Percentiles rank a stretch among this genome's conserved stretches.
Evolutionary conservation across 805 yeast species (phyloP).

Genomic region (Spathaspora passalidarum): DNA sequence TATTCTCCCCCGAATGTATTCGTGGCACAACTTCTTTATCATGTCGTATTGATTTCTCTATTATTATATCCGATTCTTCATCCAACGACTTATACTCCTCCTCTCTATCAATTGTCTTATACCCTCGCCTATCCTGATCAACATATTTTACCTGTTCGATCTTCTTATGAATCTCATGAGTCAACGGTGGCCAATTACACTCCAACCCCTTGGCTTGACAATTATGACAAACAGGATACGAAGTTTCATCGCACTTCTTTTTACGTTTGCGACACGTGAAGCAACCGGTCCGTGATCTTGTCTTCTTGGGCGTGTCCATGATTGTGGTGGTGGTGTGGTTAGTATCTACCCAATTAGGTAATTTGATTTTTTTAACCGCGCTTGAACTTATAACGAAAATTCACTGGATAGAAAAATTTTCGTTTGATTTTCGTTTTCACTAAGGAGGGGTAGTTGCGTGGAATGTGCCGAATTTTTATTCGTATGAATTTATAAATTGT

Average conservation of each 20-base stretch:
- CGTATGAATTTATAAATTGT: background rate
- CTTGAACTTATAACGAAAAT: constrained; percentile 13
- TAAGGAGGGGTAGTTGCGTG: too few species aligned
- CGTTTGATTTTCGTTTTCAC: background rate
- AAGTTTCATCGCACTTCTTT: constrained; percentile 31
- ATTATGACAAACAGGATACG: constrained; percentile 28
- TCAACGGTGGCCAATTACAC: constrained; percentile 27
- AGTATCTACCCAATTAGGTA: constrained; percentile 23
- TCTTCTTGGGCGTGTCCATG: constrained; percentile 6
- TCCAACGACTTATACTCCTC: background rate
- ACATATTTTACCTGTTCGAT: constrained; percentile 21
- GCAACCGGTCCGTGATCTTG: constrained; percentile 31
- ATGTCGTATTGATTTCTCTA: too few species aligned
- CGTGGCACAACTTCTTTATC: background rate
- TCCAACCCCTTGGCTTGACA: constrained; percentile 18
- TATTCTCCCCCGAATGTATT: background rate
- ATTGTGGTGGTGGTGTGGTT: background rate
- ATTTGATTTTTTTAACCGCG: constrained; percentile 26
- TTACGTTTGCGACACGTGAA: constrained; percentile 26
- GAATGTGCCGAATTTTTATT: too few species aligned
- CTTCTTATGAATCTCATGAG: constrained; percentile 19
- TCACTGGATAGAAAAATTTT: background rate
- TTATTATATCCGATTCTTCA: constrained; percentile 1
- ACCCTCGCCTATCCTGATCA: constrained; percentile 7
- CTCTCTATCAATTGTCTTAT: background rate